Percentiles rank a stretch among this genome's conserved stretches.
phyloP scores from a whole-genome alignment of 2,329 filamentous ascomycete genomes.

The Paracorniculantispora psalliotae region DNA sequence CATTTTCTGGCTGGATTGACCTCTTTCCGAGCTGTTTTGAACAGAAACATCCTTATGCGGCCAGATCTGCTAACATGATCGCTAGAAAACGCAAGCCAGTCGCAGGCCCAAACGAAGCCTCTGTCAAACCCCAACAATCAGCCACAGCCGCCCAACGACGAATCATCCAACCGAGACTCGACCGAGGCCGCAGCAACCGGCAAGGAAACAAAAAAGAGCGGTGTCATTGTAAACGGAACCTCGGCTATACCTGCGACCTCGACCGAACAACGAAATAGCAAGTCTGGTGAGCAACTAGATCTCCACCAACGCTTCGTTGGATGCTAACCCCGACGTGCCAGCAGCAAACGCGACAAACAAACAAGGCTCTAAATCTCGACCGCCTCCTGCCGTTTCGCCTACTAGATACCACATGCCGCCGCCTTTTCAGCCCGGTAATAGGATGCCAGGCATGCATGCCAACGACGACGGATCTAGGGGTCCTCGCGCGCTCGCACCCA shows the following conservation, averaged over 20 bases:
- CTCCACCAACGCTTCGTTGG: background rate
- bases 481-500: conserved; percentile 28
- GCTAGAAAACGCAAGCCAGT: background rate
- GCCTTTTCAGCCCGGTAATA: conserved; percentile 34
- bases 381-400: conserved; percentile 28
- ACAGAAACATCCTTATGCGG: too few relatives aligned
- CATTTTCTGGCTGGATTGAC: background rate
- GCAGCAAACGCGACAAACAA: conserved; percentile 16
- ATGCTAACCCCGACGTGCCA: conserved; percentile 11
- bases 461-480: conserved; percentile 31
- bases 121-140: background rate
- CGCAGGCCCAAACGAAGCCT: background rate
- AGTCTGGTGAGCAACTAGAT: conserved; percentile 15
- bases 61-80: background rate
- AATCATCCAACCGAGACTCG: background rate
- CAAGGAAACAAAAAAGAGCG: background rate
- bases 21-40: background rate
- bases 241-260: background rate
- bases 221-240: background rate
- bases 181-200: background rate
- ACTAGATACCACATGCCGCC: conserved; percentile 40
- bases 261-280: conserved; percentile 7
- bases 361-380: conserved; percentile 22
- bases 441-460: conserved; percentile 24
- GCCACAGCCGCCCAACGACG: conserved; percentile 1